Percentiles rank a stretch among this genome's conserved stretches.
Evolutionary conservation across 2,329 filamentous ascomycete genomes (phyloP).

Genomic region (Emergomyces pasteurianus): DNA sequence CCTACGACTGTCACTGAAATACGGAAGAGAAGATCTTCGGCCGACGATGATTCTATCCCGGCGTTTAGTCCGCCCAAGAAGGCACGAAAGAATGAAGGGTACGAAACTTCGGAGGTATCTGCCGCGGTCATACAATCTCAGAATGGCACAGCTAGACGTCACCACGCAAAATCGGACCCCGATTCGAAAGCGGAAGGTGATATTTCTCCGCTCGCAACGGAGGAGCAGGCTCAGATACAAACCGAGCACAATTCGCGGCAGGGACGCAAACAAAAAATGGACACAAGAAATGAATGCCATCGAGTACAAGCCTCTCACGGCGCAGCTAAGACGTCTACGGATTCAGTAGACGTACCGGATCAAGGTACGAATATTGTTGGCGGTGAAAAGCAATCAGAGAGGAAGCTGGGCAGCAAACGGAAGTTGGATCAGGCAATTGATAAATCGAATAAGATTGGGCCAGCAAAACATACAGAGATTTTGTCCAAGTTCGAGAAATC

Average conservation of each 20-base stretch:
- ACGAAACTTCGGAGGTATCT: conserved; percentile 15
- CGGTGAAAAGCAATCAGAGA: conserved; percentile 1
- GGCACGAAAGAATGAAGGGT: conserved; percentile 29
- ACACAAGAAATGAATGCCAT: background rate
- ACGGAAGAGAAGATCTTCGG: conserved; percentile 11
- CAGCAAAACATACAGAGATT: conserved; percentile 15
- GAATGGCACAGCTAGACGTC: background rate
- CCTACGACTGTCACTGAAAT: conserved; percentile 5
- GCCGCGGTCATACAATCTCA: background rate
- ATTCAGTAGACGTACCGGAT: conserved; percentile 21
- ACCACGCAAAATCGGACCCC: background rate
- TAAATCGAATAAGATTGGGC: background rate
- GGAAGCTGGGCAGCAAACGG: conserved; percentile 4
- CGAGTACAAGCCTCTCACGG: conserved; percentile 6
- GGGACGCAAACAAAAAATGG: background rate
- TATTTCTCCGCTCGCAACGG: background rate
- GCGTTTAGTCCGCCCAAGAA: conserved; percentile 12
- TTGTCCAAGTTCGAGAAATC: conserved; percentile 19
- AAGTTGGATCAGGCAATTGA: conserved; percentile 21
- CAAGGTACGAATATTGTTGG: background rate
- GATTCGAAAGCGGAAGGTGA: background rate
- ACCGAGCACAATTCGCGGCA: conserved; percentile 11
- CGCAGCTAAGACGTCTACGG: conserved; percentile 9
- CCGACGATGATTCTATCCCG: background rate
- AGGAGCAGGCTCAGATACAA: conserved; percentile 5